A percentile compares a stretch with the other conserved stretches of the same genome.
These are phyloP conservation scores for Termitomyces titanicus DNA, from an alignment of 768 basidiomycete species.

Conservation along the genomic window DNA sequence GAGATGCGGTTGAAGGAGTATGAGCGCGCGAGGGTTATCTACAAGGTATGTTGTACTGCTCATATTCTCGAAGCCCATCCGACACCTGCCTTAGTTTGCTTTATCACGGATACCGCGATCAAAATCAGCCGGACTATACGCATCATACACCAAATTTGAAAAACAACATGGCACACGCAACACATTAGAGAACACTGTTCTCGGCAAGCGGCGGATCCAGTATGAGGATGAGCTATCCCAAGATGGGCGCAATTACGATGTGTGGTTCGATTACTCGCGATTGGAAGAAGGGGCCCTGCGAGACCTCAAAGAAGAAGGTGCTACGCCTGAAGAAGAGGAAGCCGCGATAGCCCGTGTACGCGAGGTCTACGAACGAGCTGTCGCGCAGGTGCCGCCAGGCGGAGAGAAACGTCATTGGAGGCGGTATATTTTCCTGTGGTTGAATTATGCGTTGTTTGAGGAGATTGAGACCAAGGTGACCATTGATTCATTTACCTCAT, in stretches of 20 bases:
- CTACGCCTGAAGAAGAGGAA: conserved; percentile 66
- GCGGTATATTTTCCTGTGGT: conserved; percentile 88
- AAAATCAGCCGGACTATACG: conserved; percentile 84
- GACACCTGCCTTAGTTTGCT: conserved; percentile 68
- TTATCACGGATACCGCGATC: conserved; percentile 87
- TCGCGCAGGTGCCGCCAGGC: conserved; percentile 93
- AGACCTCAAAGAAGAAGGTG: conserved; percentile 73
- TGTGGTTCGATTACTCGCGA: conserved; percentile 96
- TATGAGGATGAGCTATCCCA: conserved; percentile 95
- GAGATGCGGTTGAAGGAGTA: conserved; percentile 95
- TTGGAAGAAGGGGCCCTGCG: conserved; percentile 86
- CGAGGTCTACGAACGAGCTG: conserved; percentile 94
- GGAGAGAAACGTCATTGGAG: conserved; percentile 91
- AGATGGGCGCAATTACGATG: conserved; percentile 93
- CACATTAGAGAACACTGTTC: conserved; percentile 88
- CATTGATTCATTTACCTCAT: background rate
- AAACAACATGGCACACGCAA: conserved; percentile 93
- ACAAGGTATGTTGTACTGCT: conserved; percentile 62
- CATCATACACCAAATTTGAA: conserved; percentile 95
- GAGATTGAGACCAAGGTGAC: conserved; percentile 90
- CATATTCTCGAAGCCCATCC: background rate
- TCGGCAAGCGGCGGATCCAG: conserved; percentile 97
- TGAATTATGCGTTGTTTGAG: conserved; percentile 95
- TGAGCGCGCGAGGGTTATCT: conserved; percentile 94
- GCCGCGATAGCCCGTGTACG: conserved; percentile 64